Percentiles rank a stretch among this genome's conserved stretches.
Evolutionary conservation across 306 rosid genomes (phyloP).

Genomic region (Arachis hypogaea): DNA sequence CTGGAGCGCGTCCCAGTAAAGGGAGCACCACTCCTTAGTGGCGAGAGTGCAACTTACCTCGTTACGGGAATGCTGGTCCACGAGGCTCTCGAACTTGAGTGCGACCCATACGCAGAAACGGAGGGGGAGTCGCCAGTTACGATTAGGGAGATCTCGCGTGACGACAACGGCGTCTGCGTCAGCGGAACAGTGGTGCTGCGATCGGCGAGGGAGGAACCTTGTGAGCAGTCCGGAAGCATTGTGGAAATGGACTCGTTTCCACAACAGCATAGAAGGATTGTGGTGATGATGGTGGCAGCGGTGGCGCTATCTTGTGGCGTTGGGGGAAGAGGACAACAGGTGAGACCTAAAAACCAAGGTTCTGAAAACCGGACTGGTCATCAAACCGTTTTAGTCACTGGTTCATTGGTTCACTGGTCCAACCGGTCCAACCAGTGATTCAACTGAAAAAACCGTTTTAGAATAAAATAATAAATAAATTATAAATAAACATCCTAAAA

Average conservation of each 20-base stretch:
- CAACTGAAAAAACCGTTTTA: too few relatives aligned
- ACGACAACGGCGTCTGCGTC: background rate
- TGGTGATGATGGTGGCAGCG: background rate
- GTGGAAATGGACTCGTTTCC: background rate
- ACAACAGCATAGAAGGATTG: background rate
- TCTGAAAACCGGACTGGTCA: too few relatives aligned
- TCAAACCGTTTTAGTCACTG: too few relatives aligned
- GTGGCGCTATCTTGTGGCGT: background rate
- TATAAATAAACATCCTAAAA: too few relatives aligned
- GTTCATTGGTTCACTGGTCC: too few relatives aligned
- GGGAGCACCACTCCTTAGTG: constrained; percentile 44
- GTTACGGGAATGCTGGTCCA: constrained; percentile 11
- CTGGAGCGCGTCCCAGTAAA: constrained; percentile 62
- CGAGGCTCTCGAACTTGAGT: constrained; percentile 38
- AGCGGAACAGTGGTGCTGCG: background rate
- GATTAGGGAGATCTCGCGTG: background rate
- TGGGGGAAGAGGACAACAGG: too few relatives aligned
- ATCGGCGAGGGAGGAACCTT: background rate
- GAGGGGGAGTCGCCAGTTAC: constrained; percentile 21
- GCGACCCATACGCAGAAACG: constrained; percentile 75
- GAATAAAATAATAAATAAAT: too few relatives aligned
- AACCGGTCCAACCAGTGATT: too few relatives aligned
- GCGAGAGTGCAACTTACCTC: constrained; percentile 43
- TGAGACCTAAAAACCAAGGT: too few relatives aligned
- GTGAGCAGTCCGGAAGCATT: background rate